phyloP scores from a whole-genome alignment of 768 basidiomycete species.

The Wakefieldia striispora region DNA sequence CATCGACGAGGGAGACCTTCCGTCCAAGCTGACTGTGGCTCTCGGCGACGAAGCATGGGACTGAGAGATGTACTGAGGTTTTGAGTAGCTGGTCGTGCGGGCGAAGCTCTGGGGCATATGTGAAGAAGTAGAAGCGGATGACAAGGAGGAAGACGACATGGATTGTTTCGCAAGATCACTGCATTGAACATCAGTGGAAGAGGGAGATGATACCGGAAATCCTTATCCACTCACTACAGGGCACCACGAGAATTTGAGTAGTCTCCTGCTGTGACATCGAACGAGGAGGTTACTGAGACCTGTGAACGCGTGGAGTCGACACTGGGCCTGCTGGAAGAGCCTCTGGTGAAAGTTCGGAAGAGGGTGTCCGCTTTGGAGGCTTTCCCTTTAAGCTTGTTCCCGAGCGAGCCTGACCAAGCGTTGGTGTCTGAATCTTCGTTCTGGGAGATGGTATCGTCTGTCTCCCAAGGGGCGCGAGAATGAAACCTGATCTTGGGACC shows the following conservation, averaged over 20 bases:
- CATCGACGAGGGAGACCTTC: neutral
- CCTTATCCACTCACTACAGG: constrained; percentile 50
- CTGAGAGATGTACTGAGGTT: constrained; percentile 7
- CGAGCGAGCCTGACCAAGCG: constrained; percentile 29
- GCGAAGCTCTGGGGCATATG: constrained; percentile 40
- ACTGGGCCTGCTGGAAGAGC: constrained; percentile 56
- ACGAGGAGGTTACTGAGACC: constrained; percentile 51
- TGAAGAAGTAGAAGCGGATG: constrained; percentile 19
- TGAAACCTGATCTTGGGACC: constrained; percentile 86
- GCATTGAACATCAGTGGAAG: constrained; percentile 4
- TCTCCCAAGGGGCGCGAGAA: constrained; percentile 81
- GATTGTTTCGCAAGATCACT: constrained; percentile 64
- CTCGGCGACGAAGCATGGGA: constrained; percentile 5
- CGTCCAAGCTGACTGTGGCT: constrained; percentile 9
- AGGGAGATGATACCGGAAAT: neutral
- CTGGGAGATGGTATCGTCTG: constrained; percentile 46
- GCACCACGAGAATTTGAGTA: constrained; percentile 51
- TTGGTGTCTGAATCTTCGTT: constrained; percentile 48
- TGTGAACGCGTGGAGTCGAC: constrained; percentile 59
- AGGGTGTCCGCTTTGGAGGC: constrained; percentile 33
- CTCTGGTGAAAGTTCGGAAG: constrained; percentile 47
- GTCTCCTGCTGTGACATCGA: constrained; percentile 55
- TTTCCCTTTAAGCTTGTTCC: constrained; percentile 30
- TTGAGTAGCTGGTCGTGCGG: constrained; percentile 20
- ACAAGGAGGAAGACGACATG: constrained; percentile 54